Conservation (phyloP, 345 rosid genomes). For the Rhodamnia argentea region DNA sequence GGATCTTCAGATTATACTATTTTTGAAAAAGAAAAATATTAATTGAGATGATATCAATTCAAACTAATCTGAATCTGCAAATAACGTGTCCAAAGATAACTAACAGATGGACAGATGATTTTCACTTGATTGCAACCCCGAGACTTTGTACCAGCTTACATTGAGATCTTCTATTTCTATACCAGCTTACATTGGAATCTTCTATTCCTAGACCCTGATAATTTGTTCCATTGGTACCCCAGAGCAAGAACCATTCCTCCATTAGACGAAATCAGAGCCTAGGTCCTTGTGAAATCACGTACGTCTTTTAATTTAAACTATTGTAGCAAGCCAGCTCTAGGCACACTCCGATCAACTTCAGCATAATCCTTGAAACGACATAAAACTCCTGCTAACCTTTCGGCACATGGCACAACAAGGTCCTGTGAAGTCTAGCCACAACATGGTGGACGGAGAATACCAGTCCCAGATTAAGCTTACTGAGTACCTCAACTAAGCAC, state of each 20-base stretch:
- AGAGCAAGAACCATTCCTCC: not conserved
- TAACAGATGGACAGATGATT: not conserved
- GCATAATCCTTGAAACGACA: not conserved
- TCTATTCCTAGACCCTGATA: not conserved
- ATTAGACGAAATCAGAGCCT: not conserved
- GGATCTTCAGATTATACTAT: not conserved
- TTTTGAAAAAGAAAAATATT: not conserved
- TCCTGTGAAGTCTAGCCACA: not conserved
- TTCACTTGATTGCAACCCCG: not conserved
- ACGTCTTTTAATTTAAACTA: not conserved
- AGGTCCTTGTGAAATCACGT: not conserved
- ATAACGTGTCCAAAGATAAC: not conserved
- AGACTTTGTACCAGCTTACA: not conserved
- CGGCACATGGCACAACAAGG: not conserved
- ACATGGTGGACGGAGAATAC: not conserved
- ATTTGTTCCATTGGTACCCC: not conserved
- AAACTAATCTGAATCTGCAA: not conserved
- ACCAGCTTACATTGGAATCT: not conserved
- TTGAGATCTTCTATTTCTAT: not conserved
- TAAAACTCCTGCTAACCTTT: not conserved
- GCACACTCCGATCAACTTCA: not conserved
- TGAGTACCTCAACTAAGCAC: not conserved
- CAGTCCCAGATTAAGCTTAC: not conserved
- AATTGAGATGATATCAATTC: not conserved
- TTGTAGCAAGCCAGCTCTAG: not conserved